These are phyloP conservation scores for Prunus dulcis DNA, from an alignment of 306 rosid genomes.

Conservation along the genomic window DNA sequence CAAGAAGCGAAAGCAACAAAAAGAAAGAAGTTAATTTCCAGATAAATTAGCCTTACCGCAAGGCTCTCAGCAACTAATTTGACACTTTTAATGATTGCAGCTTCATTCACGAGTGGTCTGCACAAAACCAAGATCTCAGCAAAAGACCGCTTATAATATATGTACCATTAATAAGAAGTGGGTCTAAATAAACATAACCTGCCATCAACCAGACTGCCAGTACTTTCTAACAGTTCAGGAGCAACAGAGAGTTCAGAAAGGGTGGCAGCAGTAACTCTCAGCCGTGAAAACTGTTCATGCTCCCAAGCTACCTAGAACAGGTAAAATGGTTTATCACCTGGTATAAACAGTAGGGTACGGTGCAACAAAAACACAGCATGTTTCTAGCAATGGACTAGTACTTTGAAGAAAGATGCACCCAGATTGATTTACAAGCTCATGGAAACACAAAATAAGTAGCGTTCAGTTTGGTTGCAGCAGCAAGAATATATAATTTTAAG, in stretches of 20 bases:
- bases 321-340: constrained; percentile 38
- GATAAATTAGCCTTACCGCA: constrained; percentile 56
- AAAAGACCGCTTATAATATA: constrained; percentile 16
- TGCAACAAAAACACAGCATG: neutral
- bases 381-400: neutral
- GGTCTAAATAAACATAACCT: constrained; percentile 45
- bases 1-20: neutral
- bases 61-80: constrained; percentile 94
- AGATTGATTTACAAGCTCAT: neutral
- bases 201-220: constrained; percentile 86
- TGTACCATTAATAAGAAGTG: constrained; percentile 11
- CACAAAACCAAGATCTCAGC: constrained; percentile 40
- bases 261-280: constrained; percentile 97
- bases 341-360: constrained; percentile 21
- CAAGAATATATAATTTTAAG: neutral
- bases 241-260: constrained; percentile 74
- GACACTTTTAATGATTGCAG: constrained; percentile 68
- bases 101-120: constrained; percentile 73
- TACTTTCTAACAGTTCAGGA: constrained; percentile 79
- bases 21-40: neutral
- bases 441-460: neutral
- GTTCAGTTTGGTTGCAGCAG: neutral
- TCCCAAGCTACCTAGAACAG: constrained; percentile 99
- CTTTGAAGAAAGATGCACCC: neutral
- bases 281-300: constrained; percentile 96